phyloP scores from a whole-genome alignment of 352 stramenopile genomes.

The Thraustochytrium striatum region DNA sequence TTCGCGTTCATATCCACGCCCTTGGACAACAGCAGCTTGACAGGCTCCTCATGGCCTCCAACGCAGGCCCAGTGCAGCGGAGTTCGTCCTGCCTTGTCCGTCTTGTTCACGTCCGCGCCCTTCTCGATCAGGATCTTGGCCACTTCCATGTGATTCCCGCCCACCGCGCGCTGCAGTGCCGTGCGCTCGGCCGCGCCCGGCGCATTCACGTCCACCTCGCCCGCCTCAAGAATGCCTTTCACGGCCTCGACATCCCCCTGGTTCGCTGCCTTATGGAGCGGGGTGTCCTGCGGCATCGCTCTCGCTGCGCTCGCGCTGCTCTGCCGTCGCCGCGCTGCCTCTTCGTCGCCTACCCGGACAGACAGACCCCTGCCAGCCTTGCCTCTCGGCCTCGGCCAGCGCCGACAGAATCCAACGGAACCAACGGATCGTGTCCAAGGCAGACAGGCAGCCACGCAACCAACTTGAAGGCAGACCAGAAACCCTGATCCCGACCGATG shows the following conservation, averaged over 20 bases:
- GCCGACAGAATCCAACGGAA: too few species aligned
- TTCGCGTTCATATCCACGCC: slow-evolving; percentile 38
- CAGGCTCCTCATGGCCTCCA: slow-evolving; percentile 36
- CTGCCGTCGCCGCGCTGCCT: too few species aligned
- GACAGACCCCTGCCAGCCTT: too few species aligned
- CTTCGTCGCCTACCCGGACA: too few species aligned
- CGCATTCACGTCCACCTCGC: slow-evolving; percentile 44
- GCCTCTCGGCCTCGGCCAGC: too few species aligned
- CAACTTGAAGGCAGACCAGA: too few species aligned
- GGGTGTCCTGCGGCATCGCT: slow-evolving; percentile 38
- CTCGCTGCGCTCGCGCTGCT: too few species aligned
- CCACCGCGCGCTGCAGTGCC: slow-evolving; percentile 28
- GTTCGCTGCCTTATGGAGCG: slow-evolving; percentile 31
- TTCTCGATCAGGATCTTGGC: slow-evolving; percentile 40
- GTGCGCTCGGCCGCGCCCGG: slow-evolving; percentile 29
- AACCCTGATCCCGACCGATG: too few species aligned
- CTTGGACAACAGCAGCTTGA: slow-evolving; percentile 31
- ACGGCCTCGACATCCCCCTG: slow-evolving; percentile 24
- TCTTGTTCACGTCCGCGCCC: slow-evolving; percentile 39
- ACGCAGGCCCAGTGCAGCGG: slow-evolving; percentile 46
- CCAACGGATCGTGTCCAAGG: too few species aligned
- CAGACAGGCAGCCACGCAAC: too few species aligned
- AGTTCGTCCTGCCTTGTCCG: slow-evolving; percentile 42
- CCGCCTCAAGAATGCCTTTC: slow-evolving; percentile 29
- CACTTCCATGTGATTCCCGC: slow-evolving; percentile 43